Percentiles rank a stretch among this genome's conserved stretches.
Evolutionary conservation across 2,329 filamentous ascomycete species (phyloP).

Genomic region (Neofusicoccum sp.): DNA sequence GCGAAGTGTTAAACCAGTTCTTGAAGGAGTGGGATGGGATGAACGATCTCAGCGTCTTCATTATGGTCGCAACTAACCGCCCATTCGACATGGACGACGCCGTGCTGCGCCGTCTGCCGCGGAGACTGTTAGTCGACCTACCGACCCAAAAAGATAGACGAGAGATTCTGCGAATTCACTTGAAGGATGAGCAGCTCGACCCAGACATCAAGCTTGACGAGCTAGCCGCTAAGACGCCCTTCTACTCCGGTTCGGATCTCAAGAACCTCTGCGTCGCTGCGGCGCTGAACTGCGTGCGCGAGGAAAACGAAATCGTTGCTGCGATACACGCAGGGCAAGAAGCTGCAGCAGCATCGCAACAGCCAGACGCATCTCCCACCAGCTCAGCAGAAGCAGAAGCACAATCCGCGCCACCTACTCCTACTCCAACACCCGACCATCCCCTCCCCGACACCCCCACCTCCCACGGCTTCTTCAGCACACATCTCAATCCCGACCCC

Average conservation of each 20-base stretch:
- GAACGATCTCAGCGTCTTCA: slow-evolving; percentile 78
- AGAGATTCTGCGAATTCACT: slow-evolving; percentile 68
- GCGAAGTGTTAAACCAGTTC: slow-evolving; percentile 95
- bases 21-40: slow-evolving; percentile 96
- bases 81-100: slow-evolving; percentile 93
- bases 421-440: background rate
- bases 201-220: slow-evolving; percentile 59
- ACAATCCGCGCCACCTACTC: slow-evolving; percentile 30
- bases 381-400: slow-evolving; percentile 19
- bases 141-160: slow-evolving; percentile 65
- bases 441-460: background rate
- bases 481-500: no score
- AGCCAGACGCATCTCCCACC: background rate
- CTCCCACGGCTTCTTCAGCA: no score
- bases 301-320: slow-evolving; percentile 56
- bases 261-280: slow-evolving; percentile 81
- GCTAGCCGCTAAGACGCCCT: slow-evolving; percentile 66
- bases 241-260: slow-evolving; percentile 80
- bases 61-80: slow-evolving; percentile 96
- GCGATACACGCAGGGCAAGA: background rate
- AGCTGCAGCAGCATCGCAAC: background rate
- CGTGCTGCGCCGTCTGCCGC: slow-evolving; percentile 71
- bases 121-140: slow-evolving; percentile 71
- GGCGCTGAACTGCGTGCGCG: slow-evolving; percentile 73
- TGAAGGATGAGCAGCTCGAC: slow-evolving; percentile 66